phyloP scores from a whole-genome alignment of 2,329 filamentous ascomycete genomes.

The Microcyclosporella mali region DNA sequence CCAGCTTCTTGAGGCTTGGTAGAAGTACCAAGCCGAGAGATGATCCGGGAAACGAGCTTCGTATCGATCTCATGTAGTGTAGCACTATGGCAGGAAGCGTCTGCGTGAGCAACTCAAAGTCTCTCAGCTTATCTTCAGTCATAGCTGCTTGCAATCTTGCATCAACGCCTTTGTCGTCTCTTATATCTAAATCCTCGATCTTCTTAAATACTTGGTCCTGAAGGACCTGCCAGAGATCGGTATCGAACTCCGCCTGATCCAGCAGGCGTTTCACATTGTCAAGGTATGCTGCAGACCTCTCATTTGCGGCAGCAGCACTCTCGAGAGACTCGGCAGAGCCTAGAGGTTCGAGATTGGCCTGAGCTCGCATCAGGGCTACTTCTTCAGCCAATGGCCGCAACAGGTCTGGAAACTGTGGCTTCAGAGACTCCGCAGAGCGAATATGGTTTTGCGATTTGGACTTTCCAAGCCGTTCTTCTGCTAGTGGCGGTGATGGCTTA shows the following conservation, averaged over 20 bases:
- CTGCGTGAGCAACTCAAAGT: constrained; percentile 8
- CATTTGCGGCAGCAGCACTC: neutral
- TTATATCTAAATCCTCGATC: constrained; percentile 11
- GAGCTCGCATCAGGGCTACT: constrained; percentile 8
- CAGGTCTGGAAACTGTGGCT: constrained; percentile 13
- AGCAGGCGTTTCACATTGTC: constrained; percentile 51
- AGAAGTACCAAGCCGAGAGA: constrained; percentile 56
- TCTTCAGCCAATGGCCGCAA: constrained; percentile 19
- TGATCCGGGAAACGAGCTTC: constrained; percentile 55
- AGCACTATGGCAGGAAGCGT: constrained; percentile 18
- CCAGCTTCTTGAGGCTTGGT: constrained; percentile 61
- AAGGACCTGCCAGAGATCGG: constrained; percentile 61
- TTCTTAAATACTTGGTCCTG: constrained; percentile 57
- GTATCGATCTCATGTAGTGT: constrained; percentile 25
- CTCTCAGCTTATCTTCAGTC: neutral
- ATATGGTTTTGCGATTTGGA: neutral
- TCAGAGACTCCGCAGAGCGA: neutral
- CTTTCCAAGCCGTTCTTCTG: neutral
- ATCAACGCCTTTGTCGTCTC: constrained; percentile 1
- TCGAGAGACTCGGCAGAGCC: neutral
- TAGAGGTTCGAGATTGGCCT: neutral
- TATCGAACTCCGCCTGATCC: constrained; percentile 52
- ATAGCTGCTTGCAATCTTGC: neutral
- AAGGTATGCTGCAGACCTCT: constrained; percentile 22
- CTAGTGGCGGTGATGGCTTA: neutral